Percentiles rank a stretch among this genome's conserved stretches.
phyloP scores from a whole-genome alignment of 768 basidiomycete genomes.

The Lentinula lateritia region DNA sequence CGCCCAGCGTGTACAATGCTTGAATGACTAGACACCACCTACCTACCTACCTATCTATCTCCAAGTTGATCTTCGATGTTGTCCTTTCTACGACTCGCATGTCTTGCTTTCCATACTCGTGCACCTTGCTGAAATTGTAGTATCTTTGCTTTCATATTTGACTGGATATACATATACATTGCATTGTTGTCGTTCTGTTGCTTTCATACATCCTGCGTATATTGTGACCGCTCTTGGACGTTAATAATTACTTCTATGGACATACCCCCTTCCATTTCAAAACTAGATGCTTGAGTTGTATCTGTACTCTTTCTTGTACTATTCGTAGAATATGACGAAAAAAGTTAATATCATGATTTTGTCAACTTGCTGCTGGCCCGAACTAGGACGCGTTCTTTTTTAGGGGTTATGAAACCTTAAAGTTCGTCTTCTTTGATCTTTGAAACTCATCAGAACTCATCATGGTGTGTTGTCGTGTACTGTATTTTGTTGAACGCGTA shows the following conservation, averaged over 20 bases:
- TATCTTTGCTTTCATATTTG: not conserved
- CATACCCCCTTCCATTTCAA: not conserved
- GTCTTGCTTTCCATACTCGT: not conserved
- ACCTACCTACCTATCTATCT: not conserved
- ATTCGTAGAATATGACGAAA: not conserved
- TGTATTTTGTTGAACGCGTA: not conserved
- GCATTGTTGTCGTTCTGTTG: not conserved
- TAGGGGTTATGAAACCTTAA: not conserved
- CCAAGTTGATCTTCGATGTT: not conserved
- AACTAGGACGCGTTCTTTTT: not conserved
- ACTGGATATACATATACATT: not conserved
- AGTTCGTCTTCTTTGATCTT: too few relatives aligned
- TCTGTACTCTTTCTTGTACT: constrained; percentile 1
- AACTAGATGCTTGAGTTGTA: not conserved
- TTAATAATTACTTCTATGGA: not conserved
- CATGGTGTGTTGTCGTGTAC: not conserved
- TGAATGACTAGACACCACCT: not conserved
- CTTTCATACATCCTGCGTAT: not conserved
- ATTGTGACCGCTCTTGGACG: not conserved
- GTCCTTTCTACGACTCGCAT: not conserved
- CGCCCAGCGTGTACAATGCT: not conserved
- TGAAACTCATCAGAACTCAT: not conserved
- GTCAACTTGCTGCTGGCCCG: not conserved
- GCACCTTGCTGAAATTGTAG: not conserved
- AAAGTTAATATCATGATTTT: not conserved